A percentile compares a stretch with the other conserved stretches of the same genome.
Conservation (phyloP, 345 rosid genomes). For the Gossypium longicalyx region DNA sequence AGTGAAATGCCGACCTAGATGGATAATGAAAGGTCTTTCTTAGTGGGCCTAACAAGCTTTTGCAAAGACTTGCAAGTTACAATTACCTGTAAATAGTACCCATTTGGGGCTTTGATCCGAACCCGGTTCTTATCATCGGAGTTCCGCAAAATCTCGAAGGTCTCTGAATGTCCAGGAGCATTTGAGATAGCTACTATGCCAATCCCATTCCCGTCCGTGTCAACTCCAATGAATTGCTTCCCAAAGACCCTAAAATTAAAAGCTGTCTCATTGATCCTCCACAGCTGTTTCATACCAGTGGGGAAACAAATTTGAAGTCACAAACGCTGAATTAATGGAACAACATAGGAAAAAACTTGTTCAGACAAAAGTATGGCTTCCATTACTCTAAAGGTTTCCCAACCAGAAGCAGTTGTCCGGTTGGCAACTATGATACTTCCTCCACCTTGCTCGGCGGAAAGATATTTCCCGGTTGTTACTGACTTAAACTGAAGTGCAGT, state of each 20-base stretch:
- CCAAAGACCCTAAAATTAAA: slow-evolving; percentile 48
- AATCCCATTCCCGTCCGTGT: slow-evolving; percentile 27
- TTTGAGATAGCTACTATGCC: slow-evolving; percentile 32
- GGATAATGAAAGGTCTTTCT: no score
- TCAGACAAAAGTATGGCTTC: background rate
- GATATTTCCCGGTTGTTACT: slow-evolving; percentile 47
- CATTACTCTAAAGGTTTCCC: slow-evolving; percentile 58
- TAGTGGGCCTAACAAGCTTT: background rate
- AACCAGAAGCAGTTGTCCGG: slow-evolving; percentile 40
- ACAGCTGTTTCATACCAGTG: slow-evolving; percentile 28
- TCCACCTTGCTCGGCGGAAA: slow-evolving; percentile 52
- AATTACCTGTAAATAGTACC: slow-evolving; percentile 45
- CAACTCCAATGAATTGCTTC: slow-evolving; percentile 45
- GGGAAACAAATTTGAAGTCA: background rate
- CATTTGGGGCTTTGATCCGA: slow-evolving; percentile 50
- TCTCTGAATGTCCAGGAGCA: slow-evolving; percentile 27
- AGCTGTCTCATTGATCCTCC: slow-evolving; percentile 48
- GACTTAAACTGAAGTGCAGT: slow-evolving; percentile 52
- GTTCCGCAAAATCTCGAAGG: slow-evolving; percentile 40
- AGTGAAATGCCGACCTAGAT: no score
- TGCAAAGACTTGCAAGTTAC: background rate
- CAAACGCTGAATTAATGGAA: background rate
- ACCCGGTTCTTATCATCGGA: slow-evolving; percentile 29
- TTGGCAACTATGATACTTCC: slow-evolving; percentile 52
- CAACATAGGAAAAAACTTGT: background rate